phyloP scores from a whole-genome alignment of 176 grass and related monocot genomes.

The Elymus sibiricus region DNA sequence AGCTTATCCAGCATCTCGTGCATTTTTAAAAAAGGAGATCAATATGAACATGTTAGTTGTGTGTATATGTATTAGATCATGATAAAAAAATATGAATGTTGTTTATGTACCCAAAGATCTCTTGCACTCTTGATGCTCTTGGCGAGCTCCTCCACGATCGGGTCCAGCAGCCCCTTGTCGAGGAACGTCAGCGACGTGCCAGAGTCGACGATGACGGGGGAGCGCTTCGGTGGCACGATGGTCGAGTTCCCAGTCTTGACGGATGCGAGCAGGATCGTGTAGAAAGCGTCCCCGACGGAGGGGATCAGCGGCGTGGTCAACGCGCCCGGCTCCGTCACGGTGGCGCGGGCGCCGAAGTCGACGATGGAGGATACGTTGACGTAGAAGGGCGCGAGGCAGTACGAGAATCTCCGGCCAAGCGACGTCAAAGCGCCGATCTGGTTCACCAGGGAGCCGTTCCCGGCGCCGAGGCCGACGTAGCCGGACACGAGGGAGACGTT shows the following conservation, averaged over 20 bases:
- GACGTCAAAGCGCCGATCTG: constrained; percentile 1
- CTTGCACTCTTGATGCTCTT: too few relatives aligned
- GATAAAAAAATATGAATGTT: too few relatives aligned
- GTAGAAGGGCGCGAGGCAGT: too few relatives aligned
- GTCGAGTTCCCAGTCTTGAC: constrained; percentile 27
- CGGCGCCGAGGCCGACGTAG: constrained; percentile 46
- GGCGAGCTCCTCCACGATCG: constrained; percentile 21
- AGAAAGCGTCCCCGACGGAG: neutral
- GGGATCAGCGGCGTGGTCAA: constrained; percentile 38
- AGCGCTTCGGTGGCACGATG: neutral
- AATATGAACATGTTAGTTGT: too few relatives aligned
- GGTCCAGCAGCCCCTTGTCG: neutral
- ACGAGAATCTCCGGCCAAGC: constrained; percentile 47
- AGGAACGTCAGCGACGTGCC: constrained; percentile 53
- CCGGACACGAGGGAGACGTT: too few relatives aligned
- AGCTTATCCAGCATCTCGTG: too few relatives aligned
- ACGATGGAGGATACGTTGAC: too few relatives aligned
- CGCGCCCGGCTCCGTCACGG: too few relatives aligned
- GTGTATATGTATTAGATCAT: too few relatives aligned
- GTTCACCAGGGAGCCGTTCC: constrained; percentile 15
- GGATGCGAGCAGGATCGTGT: constrained; percentile 38
- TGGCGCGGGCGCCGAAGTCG: too few relatives aligned
- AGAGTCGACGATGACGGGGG: constrained; percentile 56
- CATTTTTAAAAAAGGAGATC: too few relatives aligned
- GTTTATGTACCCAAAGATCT: too few relatives aligned